A percentile compares a stretch with the other conserved stretches of the same genome.
Conservation (phyloP, 345 rosid genomes). For the Isatis tinctoria region DNA sequence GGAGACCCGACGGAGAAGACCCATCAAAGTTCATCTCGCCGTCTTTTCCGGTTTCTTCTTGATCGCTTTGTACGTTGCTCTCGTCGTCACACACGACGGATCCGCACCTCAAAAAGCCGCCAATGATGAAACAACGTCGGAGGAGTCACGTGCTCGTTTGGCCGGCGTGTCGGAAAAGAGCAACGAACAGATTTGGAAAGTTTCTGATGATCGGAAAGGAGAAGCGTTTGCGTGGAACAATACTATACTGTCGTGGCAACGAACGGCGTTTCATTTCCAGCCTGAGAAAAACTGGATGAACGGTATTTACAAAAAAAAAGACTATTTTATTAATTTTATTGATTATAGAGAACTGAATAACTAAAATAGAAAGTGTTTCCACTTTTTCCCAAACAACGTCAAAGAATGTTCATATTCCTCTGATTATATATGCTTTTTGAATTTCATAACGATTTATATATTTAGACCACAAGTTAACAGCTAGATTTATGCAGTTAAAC, state of each 20-base stretch:
- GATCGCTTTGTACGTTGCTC: slow-evolving; percentile 31
- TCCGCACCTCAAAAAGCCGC: not conserved
- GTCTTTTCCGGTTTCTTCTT: slow-evolving; percentile 36
- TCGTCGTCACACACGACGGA: slow-evolving; percentile 28
- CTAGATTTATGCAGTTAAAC: not conserved
- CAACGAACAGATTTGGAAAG: not conserved
- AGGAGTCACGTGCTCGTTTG: slow-evolving; percentile 41
- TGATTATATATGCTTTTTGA: not conserved
- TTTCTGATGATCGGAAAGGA: not conserved
- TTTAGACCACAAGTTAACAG: not conserved
- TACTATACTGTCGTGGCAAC: slow-evolving; percentile 84
- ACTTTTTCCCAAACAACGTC: not conserved
- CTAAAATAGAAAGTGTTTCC: not conserved
- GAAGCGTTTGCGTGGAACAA: slow-evolving; percentile 68
- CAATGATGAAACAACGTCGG: slow-evolving; percentile 5
- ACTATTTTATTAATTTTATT: not conserved
- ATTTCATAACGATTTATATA: not conserved
- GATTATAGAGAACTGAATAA: too few species aligned
- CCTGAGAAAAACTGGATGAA: slow-evolving; percentile 98
- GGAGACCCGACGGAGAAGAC: slow-evolving; percentile 26
- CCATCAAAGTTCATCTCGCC: slow-evolving; percentile 17
- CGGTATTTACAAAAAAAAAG: slow-evolving; percentile 40
- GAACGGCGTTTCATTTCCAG: slow-evolving; percentile 90
- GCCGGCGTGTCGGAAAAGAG: slow-evolving; percentile 75
- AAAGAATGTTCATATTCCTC: not conserved